Evolutionary conservation across 2,329 filamentous ascomycete genomes (phyloP).

Genomic region (Xylariaceae sp.): DNA sequence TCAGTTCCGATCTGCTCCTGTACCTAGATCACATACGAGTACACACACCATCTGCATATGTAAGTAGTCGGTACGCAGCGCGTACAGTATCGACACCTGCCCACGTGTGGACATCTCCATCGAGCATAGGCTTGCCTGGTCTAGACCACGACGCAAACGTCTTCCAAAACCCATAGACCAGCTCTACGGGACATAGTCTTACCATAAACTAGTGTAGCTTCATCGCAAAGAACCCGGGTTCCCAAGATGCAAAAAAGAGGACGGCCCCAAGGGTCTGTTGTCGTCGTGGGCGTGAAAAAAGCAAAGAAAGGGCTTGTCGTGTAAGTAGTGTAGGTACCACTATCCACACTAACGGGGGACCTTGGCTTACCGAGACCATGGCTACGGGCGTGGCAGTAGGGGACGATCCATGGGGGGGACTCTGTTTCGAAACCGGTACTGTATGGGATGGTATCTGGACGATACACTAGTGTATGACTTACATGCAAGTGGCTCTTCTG

Average conservation of each 20-base stretch:
- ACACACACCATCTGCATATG: too few relatives aligned
- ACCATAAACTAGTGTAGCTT: not conserved
- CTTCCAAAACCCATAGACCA: not conserved
- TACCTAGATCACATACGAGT: too few relatives aligned
- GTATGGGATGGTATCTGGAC: not conserved
- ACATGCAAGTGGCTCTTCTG: too few relatives aligned
- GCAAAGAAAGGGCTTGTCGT: not conserved
- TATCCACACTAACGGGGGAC: not conserved
- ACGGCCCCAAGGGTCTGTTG: not conserved
- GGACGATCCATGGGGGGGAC: not conserved
- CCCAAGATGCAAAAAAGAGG: too few relatives aligned
- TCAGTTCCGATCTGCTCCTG: too few relatives aligned
- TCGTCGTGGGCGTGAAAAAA: too few relatives aligned
- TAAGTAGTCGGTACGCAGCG: too few relatives aligned
- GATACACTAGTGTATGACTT: too few relatives aligned
- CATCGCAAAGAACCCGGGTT: too few relatives aligned
- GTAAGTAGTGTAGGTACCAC: not conserved
- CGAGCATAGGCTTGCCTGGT: not conserved
- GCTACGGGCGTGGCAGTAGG: slow-evolving; percentile 8
- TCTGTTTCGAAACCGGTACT: not conserved
- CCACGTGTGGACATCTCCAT: not conserved
- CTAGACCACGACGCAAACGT: not conserved
- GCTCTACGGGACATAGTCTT: not conserved
- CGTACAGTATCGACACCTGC: too few relatives aligned
- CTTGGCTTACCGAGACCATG: slow-evolving; percentile 15